Conservation (phyloP, 2,329 filamentous ascomycete species). For the Epichloe hybrida region DNA sequence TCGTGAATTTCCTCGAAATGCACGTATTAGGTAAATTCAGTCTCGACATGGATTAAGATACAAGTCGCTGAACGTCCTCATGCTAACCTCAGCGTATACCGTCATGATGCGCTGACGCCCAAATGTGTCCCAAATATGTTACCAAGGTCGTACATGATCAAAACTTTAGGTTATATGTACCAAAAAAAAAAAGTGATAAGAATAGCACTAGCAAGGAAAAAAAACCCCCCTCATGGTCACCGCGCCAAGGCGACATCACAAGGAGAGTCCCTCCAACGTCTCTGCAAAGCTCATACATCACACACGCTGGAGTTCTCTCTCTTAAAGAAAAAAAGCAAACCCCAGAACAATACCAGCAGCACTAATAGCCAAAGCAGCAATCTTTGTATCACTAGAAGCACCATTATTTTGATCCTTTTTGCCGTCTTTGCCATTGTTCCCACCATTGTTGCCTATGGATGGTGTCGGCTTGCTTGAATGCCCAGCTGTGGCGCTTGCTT, state of each 20-base stretch:
- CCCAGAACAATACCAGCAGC: conserved; percentile 16
- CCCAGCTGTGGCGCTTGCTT: conserved; percentile 8
- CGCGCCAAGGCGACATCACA: not conserved
- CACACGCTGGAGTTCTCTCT: not conserved
- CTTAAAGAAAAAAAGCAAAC: conserved; percentile 10
- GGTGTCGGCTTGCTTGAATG: conserved; percentile 3
- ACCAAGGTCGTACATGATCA: not conserved
- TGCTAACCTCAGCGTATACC: too few species aligned
- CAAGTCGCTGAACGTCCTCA: too few species aligned
- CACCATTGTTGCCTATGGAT: not conserved
- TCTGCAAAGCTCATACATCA: not conserved
- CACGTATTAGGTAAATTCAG: too few species aligned
- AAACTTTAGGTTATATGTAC: not conserved
- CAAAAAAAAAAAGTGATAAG: not conserved
- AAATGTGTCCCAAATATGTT: not conserved
- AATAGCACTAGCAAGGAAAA: not conserved
- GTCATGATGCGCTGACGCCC: not conserved
- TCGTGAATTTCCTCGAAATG: too few species aligned
- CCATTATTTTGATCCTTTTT: conserved; percentile 7
- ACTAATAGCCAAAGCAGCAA: conserved; percentile 16
- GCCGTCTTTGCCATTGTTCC: not conserved
- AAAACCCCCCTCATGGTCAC: too few species aligned
- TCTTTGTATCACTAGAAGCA: conserved; percentile 13
- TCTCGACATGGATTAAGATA: too few species aligned
- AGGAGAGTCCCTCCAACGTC: not conserved